These are phyloP conservation scores for Penicillium maclennaniae DNA, from an alignment of 495 filamentous ascomycete genomes.

Conservation along the genomic window DNA sequence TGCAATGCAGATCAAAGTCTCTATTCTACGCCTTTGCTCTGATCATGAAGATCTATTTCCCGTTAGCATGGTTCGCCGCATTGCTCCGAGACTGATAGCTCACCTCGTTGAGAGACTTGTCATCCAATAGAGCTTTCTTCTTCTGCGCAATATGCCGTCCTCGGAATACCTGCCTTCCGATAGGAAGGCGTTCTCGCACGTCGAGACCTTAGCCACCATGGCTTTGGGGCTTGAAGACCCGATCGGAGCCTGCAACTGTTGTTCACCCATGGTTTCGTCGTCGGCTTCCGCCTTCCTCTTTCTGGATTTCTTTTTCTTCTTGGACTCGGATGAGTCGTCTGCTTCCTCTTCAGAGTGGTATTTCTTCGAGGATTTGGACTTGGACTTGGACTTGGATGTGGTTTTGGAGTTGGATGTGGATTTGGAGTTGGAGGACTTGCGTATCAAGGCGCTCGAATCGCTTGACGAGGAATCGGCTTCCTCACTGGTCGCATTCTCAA, in stretches of 20 bases:
- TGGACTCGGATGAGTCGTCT: conserved; percentile 16
- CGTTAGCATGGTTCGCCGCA: conserved; percentile 32
- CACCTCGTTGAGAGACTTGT: conserved; percentile 73
- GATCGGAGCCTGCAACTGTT: conserved; percentile 11
- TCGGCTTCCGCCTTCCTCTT: conserved; percentile 48
- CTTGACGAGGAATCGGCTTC: conserved; percentile 4
- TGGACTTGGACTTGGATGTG: conserved; percentile 21
- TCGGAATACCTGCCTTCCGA: conserved; percentile 59
- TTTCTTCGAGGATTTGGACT: conserved; percentile 25
- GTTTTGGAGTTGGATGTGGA: conserved; percentile 3
- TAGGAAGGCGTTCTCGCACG: conserved; percentile 38
- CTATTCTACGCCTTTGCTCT: conserved; percentile 39
- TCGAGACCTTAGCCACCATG: conserved; percentile 15
- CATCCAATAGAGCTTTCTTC: conserved; percentile 66
- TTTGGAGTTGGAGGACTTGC: conserved; percentile 16
- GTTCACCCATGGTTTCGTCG: conserved; percentile 1
- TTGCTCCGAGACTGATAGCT: conserved; percentile 9
- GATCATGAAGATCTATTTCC: conserved; percentile 67
- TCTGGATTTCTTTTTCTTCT: conserved; percentile 47
- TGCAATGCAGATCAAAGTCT: conserved; percentile 2
- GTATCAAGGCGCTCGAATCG: conserved; percentile 2
- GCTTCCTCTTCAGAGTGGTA: conserved; percentile 14
- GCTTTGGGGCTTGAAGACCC: conserved; percentile 12
- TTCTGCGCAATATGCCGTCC: conserved; percentile 76
- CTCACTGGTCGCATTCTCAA: conserved; percentile 7